Evolutionary conservation across 2,329 filamentous ascomycete genomes (phyloP).

Genomic region (Botrytis elliptica): DNA sequence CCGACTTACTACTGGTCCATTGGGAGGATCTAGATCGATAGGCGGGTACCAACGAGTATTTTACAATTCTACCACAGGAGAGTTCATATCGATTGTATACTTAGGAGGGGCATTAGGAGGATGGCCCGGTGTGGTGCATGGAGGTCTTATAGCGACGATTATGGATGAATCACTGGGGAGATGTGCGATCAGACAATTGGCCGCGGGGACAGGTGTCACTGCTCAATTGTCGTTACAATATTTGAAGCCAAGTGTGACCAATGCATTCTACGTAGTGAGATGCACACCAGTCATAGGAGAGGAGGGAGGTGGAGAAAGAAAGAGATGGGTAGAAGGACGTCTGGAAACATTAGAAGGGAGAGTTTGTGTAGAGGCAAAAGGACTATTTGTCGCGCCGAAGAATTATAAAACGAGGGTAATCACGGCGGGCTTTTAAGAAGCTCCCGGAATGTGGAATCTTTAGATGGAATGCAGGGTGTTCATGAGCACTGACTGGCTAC

Average conservation of each 20-base stretch:
- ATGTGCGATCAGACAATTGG: conserved; percentile 53
- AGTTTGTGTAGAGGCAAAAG: conserved; percentile 57
- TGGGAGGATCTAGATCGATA: conserved; percentile 46
- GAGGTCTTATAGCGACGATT: conserved; percentile 66
- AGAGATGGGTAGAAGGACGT: conserved; percentile 51
- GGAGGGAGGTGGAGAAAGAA: conserved; percentile 22
- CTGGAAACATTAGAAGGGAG: conserved; percentile 56
- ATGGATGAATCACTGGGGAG: conserved; percentile 69
- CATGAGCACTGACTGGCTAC: background rate
- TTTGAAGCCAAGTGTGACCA: conserved; percentile 56
- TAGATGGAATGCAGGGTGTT: conserved; percentile 5
- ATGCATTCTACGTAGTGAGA: conserved; percentile 63
- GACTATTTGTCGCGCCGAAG: conserved; percentile 59
- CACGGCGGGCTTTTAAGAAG: conserved; percentile 23
- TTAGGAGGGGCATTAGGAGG: conserved; percentile 64
- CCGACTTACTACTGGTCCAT: conserved; percentile 45
- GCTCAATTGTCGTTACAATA: conserved; percentile 62
- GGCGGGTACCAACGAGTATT: conserved; percentile 61
- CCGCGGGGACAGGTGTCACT: conserved; percentile 52
- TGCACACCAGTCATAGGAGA: conserved; percentile 45
- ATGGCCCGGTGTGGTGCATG: conserved; percentile 72
- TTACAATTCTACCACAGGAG: conserved; percentile 57
- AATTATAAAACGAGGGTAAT: conserved; percentile 32
- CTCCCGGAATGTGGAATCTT: background rate
- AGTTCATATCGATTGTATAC: conserved; percentile 63